A percentile compares a stretch with the other conserved stretches of the same genome.
These are phyloP conservation scores for Naegleria lovaniensis DNA, from an alignment of 208 protist genomes.

Conservation along the genomic window DNA sequence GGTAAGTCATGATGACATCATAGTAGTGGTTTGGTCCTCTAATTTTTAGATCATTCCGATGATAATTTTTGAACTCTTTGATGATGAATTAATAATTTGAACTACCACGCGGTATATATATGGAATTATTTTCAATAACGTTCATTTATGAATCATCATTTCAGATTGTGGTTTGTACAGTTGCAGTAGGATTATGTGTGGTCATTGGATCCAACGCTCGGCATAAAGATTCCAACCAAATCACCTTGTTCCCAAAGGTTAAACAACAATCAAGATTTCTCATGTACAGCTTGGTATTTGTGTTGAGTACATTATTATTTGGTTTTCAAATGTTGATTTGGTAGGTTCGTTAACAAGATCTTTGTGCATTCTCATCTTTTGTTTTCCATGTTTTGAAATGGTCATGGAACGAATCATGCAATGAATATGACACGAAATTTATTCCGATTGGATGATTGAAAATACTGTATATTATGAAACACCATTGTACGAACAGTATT, in stretches of 20 bases:
- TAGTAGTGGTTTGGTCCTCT: no score
- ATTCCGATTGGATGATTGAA: no score
- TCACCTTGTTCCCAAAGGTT: conserved; percentile 33
- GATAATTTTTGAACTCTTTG: no score
- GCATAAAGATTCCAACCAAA: not conserved
- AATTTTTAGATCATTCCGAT: no score
- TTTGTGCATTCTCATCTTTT: not conserved
- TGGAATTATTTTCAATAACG: no score
- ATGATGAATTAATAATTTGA: no score
- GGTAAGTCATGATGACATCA: no score
- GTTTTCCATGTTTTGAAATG: no score
- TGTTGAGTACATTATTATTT: not conserved
- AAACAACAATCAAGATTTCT: conserved; percentile 48
- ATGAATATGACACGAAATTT: no score
- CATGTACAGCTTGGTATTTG: conserved; percentile 28
- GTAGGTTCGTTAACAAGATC: conserved; percentile 26
- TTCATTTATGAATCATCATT: no score
- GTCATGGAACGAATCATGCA: no score
- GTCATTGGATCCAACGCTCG: conserved; percentile 33
- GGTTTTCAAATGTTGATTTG: conserved; percentile 40
- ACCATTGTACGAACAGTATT: not conserved
- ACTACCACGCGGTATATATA: no score
- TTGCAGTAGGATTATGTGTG: conserved; percentile 48
- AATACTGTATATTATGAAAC: not conserved
- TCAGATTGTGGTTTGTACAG: conserved; percentile 46